These are phyloP conservation scores for Erysiphe pulchra DNA, from an alignment of 2,329 filamentous ascomycete species.

Conservation along the genomic window DNA sequence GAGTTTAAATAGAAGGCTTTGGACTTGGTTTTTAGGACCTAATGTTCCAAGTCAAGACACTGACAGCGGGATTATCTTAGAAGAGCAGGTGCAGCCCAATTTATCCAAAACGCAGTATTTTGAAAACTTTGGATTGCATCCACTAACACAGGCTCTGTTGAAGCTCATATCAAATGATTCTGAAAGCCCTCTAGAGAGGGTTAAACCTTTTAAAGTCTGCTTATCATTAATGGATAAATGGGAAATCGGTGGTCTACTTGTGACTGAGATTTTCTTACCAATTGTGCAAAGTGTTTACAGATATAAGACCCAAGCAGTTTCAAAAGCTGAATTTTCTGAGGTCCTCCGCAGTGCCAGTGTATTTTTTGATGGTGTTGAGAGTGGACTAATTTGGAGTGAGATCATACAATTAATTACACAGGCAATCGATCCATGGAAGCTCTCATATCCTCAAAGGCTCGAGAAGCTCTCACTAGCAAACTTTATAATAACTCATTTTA, in stretches of 20 bases:
- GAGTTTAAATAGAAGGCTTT: constrained; percentile 85
- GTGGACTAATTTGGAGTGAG: constrained; percentile 74
- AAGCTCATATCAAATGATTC: constrained; percentile 40
- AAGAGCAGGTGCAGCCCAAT: constrained; percentile 11
- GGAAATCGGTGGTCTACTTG: constrained; percentile 80
- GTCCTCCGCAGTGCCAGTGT: constrained; percentile 80
- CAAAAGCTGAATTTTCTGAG: constrained; percentile 53
- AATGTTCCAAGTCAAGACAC: constrained; percentile 24
- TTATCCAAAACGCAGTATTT: constrained; percentile 54
- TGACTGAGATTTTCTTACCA: constrained; percentile 71
- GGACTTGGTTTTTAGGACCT: constrained; percentile 84
- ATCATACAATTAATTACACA: constrained; percentile 41
- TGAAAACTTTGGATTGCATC: constrained; percentile 47
- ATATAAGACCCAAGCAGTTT: constrained; percentile 39
- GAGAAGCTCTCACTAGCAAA: constrained; percentile 46
- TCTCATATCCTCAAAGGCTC: constrained; percentile 19
- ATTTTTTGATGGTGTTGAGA: constrained; percentile 95
- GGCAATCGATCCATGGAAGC: constrained; percentile 23
- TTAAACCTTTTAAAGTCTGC: constrained; percentile 71
- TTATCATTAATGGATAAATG: constrained; percentile 93
- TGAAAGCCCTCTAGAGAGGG: constrained; percentile 36
- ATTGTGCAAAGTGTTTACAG: constrained; percentile 55
- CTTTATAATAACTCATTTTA: constrained; percentile 74
- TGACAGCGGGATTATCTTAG: constrained; percentile 16
- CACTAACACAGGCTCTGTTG: constrained; percentile 49